A percentile compares a stretch with the other conserved stretches of the same genome.
Conservation (phyloP, 805 yeast genomes). For the Pichia deserticola region DNA sequence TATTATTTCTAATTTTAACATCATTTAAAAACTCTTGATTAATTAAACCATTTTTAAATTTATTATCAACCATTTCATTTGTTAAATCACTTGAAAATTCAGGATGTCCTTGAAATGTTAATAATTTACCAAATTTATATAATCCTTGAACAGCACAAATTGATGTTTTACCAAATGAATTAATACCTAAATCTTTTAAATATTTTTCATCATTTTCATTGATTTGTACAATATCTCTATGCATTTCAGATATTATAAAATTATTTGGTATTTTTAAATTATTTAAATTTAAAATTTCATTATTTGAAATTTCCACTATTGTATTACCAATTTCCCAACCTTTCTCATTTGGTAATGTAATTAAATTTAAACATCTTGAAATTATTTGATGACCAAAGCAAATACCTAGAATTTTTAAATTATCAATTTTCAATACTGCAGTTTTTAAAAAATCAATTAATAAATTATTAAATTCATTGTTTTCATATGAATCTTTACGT, state of each 20-base stretch:
- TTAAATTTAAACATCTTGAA: conserved; percentile 56
- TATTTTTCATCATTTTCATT: conserved; percentile 13
- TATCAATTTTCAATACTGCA: too few relatives aligned
- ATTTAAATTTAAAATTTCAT: conserved; percentile 11
- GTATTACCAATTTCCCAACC: conserved; percentile 74
- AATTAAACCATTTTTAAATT: conserved; percentile 8
- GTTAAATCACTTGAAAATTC: conserved; percentile 48
- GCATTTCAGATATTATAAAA: conserved; percentile 42
- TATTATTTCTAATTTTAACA: neutral
- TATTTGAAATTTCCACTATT: conserved; percentile 31
- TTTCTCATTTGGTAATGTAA: conserved; percentile 45
- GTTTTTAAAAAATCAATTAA: conserved; percentile 31
- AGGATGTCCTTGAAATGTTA: conserved; percentile 88
- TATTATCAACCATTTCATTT: conserved; percentile 4
- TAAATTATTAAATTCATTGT: conserved; percentile 33
- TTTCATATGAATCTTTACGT: conserved; percentile 37
- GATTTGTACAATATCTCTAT: conserved; percentile 46
- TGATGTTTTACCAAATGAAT: conserved; percentile 45
- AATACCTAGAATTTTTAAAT: conserved; percentile 50
- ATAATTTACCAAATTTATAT: conserved; percentile 39
- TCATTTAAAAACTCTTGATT: conserved; percentile 5
- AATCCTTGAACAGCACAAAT: conserved; percentile 64
- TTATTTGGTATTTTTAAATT: conserved; percentile 12
- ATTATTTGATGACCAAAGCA: conserved; percentile 88
- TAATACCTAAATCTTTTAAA: conserved; percentile 28